Percentiles rank a stretch among this genome's conserved stretches.
These are phyloP conservation scores for Aquanectria penicillioides DNA, from an alignment of 2,329 filamentous ascomycete species.

Conservation along the genomic window DNA sequence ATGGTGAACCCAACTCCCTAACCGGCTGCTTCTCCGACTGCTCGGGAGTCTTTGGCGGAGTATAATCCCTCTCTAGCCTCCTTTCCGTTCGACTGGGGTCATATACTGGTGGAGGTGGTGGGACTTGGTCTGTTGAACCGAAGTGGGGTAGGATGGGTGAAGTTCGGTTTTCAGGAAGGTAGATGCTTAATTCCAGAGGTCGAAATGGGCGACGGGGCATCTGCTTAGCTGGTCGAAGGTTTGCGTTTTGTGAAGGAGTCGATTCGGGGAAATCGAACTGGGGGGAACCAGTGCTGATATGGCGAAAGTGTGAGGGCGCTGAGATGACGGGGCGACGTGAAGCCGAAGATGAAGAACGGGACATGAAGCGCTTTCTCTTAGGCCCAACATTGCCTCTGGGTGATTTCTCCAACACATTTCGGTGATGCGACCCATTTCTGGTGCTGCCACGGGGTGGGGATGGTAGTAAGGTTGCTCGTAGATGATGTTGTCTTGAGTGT, in stretches of 20 bases:
- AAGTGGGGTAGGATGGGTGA: constrained; percentile 68
- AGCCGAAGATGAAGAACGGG: constrained; percentile 55
- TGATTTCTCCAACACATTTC: constrained; percentile 33
- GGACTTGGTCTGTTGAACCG: constrained; percentile 45
- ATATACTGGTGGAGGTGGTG: constrained; percentile 51
- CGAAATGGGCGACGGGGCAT: constrained; percentile 54
- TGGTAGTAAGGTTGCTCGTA: constrained; percentile 43
- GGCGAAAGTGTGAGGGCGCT: constrained; percentile 67
- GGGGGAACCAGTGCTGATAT: constrained; percentile 61
- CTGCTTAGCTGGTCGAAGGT: constrained; percentile 37
- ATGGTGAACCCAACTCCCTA: constrained; percentile 8
- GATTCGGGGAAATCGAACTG: constrained; percentile 40
- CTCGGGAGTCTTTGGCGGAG: constrained; percentile 11
- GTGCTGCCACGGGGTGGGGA: constrained; percentile 41
- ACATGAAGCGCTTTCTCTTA: constrained; percentile 57
- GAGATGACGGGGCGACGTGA: constrained; percentile 67
- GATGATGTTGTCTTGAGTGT: constrained; percentile 36
- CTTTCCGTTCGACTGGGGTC: constrained; percentile 40
- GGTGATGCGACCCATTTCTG: constrained; percentile 28
- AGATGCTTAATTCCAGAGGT: constrained; percentile 67
- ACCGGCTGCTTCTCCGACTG: neutral
- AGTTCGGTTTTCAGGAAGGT: constrained; percentile 52
- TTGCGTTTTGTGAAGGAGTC: constrained; percentile 32
- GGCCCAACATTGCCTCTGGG: constrained; percentile 56
- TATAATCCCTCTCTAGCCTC: constrained; percentile 31